These are phyloP conservation scores for Neonectria hederae DNA, from an alignment of 2,329 filamentous ascomycete genomes.

Conservation along the genomic window DNA sequence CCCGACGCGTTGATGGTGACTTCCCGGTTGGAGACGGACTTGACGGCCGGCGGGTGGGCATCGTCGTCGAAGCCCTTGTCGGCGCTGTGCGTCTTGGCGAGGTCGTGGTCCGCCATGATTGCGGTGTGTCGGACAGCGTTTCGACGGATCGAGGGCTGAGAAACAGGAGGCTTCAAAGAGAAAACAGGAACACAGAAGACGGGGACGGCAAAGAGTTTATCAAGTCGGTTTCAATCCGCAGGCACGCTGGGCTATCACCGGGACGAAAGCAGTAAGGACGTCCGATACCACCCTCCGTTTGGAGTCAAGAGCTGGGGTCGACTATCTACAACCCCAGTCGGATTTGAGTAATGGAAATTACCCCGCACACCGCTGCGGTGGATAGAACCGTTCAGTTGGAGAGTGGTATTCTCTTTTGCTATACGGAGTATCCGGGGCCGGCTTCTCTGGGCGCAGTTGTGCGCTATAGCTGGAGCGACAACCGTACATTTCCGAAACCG, in stretches of 20 bases:
- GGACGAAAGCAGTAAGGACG: background rate
- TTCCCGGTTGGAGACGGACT: constrained; percentile 15
- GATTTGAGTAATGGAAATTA: constrained; percentile 40
- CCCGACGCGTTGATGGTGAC: constrained; percentile 51
- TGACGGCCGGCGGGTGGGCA: constrained; percentile 13
- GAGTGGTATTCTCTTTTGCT: background rate
- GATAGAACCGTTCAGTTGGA: background rate
- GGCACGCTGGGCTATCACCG: background rate
- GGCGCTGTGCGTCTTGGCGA: constrained; percentile 25
- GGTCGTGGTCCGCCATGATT: constrained; percentile 7
- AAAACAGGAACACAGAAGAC: background rate
- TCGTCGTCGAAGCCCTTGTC: constrained; percentile 16
- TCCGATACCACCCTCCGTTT: background rate
- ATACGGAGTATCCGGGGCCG: background rate
- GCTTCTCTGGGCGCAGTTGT: background rate
- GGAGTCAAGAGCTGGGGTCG: constrained; percentile 13
- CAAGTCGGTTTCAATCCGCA: constrained; percentile 6
- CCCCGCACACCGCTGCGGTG: constrained; percentile 31
- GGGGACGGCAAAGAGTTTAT: constrained; percentile 14
- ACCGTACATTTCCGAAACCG: background rate
- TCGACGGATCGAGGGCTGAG: background rate
- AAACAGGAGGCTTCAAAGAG: background rate
- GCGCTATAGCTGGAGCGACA: background rate
- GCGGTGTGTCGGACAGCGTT: constrained; percentile 24
- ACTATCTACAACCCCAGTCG: constrained; percentile 21